Evolutionary conservation across 306 rosid genomes (phyloP), one percentile per base, ranked within the genome.

Genomic region (Cyclanthera cordifolia): DNA sequence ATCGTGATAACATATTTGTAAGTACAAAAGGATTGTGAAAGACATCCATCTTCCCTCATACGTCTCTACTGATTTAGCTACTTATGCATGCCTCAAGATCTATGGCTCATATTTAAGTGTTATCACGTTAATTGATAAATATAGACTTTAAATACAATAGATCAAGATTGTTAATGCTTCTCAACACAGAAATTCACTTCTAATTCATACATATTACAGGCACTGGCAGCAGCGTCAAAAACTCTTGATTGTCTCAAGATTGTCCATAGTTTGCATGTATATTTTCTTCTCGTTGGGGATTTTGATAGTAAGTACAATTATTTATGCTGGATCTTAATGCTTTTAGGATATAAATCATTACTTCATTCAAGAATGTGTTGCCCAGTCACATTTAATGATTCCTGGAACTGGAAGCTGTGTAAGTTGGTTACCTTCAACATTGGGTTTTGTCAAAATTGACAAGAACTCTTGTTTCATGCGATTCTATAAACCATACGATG

Each of bases 161-260:
- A 25, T 41, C 43, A 66, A 46, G 20, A 66, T 45, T 66, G 43
- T 66, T 16, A 15, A 46, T 66, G 54, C 55, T 14, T 66, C 5
- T 46, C 46, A 13, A 41, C 71, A 8, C 71, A 41, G 13, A 46
- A 66, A 16, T 21, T 46, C 17, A 64, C 71, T 46, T 10, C 48
- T 69, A 17, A 61, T 19, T 32, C 21, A 23, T 28, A 2, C 20
- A 13, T 16, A 8, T 67, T 78, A 69, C 88, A 93, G 99, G 99
- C 96, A 70, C 69, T 93, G 82, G 96, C 99, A 61, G 99, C 99
- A 25, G 99, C 95, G 72, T 86, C 99, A 57, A 93, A 90, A 80
- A 87, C 99, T 78, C 90, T 93, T 73, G 99, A 90, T 80, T 86
- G 79, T 79, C 94, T 75, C 23, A 93, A 93, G 78, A 23, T 85